Base-by-base conservation (phyloP, 2,329 filamentous ascomycete species). In the Emydomyces testavorans region DNA sequence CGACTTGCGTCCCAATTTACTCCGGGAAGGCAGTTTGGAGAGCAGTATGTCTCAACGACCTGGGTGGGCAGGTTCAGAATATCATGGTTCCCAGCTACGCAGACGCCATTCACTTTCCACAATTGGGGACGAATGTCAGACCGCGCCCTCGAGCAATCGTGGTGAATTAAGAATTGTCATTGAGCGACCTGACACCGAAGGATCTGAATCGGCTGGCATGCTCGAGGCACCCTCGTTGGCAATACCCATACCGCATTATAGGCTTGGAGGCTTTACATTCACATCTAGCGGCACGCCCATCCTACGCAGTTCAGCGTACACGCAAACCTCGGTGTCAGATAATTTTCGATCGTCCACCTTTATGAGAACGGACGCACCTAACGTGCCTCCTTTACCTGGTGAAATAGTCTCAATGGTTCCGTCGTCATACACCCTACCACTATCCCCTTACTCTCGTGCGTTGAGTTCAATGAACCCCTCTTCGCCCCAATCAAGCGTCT, bases 151-250 rank as follows among this genome's bases (percentile, higher is more conserved):
- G n/a, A 59, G 58, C 42, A 59, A 83, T 50, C 72, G 73, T 2
- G 83, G 82, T 28, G 83, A 79, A 49, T 82, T 92, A 65, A 87
- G 83, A 61, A 80, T 93, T 31, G 75, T 90, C 52, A 90, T 93
- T 58, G 83, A 87, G 44, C 77, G 85, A 53, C 77, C 84, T 7
- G 72, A 74, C 21, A 74, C 77, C 37, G 76, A 77, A 24, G 74
- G 78, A 45, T 76, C 80, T 21, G 82, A 75, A 60, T 82, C 79
- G 4, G 73, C 78, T 52, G 79, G 82, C 59, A 77, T 78, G 56
- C 59, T 55, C 54, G 65, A 66, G n/a, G 62, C 71, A 32, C 79
- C 78, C 10, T 67, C 79, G 29, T 71, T 93, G 43, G 78, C 88
- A 56, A 76, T 90, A 36, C 74, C 80, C 18, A 94, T 94, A 43